A percentile compares a stretch with the other conserved stretches of the same genome.
Evolutionary conservation across 1,284 basidiomycete genomes (phyloP).

Genomic region (Ganoderma lucidum): DNA sequence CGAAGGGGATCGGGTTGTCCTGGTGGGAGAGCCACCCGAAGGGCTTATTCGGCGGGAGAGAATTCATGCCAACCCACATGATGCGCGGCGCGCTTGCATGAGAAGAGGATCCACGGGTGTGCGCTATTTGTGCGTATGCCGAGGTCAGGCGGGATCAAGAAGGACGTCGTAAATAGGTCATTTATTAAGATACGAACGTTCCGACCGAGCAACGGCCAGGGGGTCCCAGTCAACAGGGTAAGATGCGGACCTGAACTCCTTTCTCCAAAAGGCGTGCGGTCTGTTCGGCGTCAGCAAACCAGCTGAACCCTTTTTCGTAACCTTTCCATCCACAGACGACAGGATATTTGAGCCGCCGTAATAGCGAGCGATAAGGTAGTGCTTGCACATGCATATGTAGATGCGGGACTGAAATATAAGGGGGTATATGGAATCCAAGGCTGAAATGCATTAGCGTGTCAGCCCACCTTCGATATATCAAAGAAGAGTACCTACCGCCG

Average conservation of each 20-base stretch:
- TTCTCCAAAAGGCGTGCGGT: constrained; percentile 66
- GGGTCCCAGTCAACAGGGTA: constrained; percentile 56
- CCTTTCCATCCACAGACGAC: constrained; percentile 48
- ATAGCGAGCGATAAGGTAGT: constrained; percentile 65
- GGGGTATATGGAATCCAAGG: constrained; percentile 85
- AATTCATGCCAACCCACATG: constrained; percentile 2
- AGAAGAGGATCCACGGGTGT: constrained; percentile 24
- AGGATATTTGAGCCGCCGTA: constrained; percentile 65
- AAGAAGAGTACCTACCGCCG: constrained; percentile 52
- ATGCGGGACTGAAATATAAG: constrained; percentile 82
- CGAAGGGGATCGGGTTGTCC: neutral
- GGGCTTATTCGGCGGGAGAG: neutral
- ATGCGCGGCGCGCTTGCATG: constrained; percentile 14
- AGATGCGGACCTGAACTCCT: constrained; percentile 58
- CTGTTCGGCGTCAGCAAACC: constrained; percentile 80
- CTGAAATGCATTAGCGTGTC: constrained; percentile 43
- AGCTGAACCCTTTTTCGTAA: constrained; percentile 73
- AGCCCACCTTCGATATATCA: neutral
- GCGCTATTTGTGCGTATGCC: constrained; percentile 9
- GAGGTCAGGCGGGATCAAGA: constrained; percentile 5
- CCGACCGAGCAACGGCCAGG: constrained; percentile 3
- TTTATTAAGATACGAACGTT: constrained; percentile 16
- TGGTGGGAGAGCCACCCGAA: neutral
- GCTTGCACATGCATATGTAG: constrained; percentile 83
- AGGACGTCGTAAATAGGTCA: constrained; percentile 13